Conservation (phyloP, 2,329 filamentous ascomycete genomes). For the Aspergillus terreus region DNA sequence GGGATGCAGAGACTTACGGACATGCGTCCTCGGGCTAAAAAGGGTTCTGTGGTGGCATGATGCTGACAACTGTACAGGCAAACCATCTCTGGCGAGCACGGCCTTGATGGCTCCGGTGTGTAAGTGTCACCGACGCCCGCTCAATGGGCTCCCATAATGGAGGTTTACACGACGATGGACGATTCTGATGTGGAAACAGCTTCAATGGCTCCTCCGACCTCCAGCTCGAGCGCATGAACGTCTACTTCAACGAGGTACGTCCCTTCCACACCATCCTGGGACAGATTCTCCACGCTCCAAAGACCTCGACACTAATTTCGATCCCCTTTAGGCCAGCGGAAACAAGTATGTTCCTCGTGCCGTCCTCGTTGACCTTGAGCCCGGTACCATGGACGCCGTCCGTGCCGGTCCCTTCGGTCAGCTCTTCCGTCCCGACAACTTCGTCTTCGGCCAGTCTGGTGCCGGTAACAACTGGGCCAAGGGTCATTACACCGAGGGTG, state of each 20-base stretch:
- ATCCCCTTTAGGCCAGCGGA: slow-evolving; percentile 51
- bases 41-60: background rate
- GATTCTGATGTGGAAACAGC: slow-evolving; percentile 46
- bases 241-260: slow-evolving; percentile 93
- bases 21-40: background rate
- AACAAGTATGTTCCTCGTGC: slow-evolving; percentile 99
- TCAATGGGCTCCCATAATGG: background rate
- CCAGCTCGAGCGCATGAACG: slow-evolving; percentile 99
- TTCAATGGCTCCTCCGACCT: slow-evolving; percentile 98
- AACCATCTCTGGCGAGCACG: slow-evolving; percentile 85
- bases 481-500: slow-evolving; percentile 99
- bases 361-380: slow-evolving; percentile 98
- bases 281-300: background rate
- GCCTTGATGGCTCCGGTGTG: slow-evolving; percentile 95
- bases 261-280: background rate
- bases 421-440: slow-evolving; percentile 99
- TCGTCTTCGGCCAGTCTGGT: slow-evolving; percentile 98
- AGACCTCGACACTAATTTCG: slow-evolving; percentile 6
- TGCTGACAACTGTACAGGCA: slow-evolving; percentile 57
- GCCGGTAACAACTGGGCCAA: slow-evolving; percentile 99
- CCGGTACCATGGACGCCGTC: slow-evolving; percentile 99
- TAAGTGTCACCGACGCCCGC: slow-evolving; percentile 50
- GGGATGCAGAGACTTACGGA: background rate
- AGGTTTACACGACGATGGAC: slow-evolving; percentile 2
- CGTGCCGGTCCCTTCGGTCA: slow-evolving; percentile 96